Percentiles rank a stretch among this genome's conserved stretches.
These are phyloP conservation scores for Delonix regia DNA, from an alignment of 306 rosid species.

Conservation along the genomic window DNA sequence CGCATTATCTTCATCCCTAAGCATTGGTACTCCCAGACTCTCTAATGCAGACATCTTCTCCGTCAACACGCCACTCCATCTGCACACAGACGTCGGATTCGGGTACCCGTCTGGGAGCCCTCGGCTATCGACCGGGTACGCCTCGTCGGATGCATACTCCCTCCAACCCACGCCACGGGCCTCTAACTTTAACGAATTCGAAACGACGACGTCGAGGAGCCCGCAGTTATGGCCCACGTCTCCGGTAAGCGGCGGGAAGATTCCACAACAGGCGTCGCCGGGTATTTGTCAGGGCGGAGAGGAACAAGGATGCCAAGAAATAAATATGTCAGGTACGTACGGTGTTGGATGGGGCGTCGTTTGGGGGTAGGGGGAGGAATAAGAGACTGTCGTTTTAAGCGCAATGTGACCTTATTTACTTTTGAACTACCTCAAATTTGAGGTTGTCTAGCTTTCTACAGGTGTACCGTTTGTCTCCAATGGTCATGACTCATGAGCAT, in stretches of 20 bases:
- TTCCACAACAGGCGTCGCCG: neutral
- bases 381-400: neutral
- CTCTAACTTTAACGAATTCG: slow-evolving; percentile 54
- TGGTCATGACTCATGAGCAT: neutral
- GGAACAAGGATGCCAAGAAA: slow-evolving; percentile 45
- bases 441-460: slow-evolving; percentile 30
- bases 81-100: neutral
- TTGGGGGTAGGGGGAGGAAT: neutral
- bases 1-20: slow-evolving; percentile 21
- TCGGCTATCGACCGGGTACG: slow-evolving; percentile 29
- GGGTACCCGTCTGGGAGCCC: slow-evolving; percentile 32
- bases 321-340: slow-evolving; percentile 36
- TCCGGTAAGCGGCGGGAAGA: slow-evolving; percentile 29
- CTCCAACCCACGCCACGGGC: slow-evolving; percentile 74
- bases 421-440: neutral
- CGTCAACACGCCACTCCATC: slow-evolving; percentile 38
- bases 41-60: slow-evolving; percentile 86
- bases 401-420: neutral
- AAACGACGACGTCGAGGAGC: slow-evolving; percentile 38
- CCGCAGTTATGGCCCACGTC: slow-evolving; percentile 37
- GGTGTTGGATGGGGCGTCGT: slow-evolving; percentile 26
- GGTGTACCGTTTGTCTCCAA: slow-evolving; percentile 42
- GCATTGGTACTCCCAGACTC: slow-evolving; percentile 70
- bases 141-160: slow-evolving; percentile 35
- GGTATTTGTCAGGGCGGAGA: slow-evolving; percentile 33